These are phyloP conservation scores for Lycium barbarum DNA, from an alignment of 257 asterid genomes.

Conservation along the genomic window DNA sequence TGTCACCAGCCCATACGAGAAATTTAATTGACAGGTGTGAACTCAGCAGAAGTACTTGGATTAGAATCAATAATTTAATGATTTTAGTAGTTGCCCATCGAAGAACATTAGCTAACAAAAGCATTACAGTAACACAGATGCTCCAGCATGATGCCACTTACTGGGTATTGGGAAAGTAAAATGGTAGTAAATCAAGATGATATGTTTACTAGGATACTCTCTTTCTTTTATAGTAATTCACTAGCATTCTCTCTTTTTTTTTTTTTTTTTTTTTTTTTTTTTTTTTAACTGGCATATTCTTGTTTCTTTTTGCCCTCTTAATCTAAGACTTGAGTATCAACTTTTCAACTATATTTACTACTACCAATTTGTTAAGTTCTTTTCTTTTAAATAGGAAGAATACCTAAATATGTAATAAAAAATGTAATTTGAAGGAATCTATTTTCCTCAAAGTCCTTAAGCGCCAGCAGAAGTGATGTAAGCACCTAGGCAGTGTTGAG, in stretches of 20 bases:
- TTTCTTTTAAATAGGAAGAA: not conserved
- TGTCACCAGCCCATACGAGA: slow-evolving; percentile 11
- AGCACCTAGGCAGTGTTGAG: not conserved
- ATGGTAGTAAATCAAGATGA: not conserved
- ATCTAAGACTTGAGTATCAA: not conserved
- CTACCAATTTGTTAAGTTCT: not conserved
- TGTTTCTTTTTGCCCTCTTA: not conserved
- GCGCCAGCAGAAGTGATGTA: not conserved
- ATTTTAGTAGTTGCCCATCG: not conserved
- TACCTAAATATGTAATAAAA: not conserved
- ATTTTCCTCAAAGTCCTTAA: not conserved
- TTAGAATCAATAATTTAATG: not conserved
- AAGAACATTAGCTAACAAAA: not conserved
- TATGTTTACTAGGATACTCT: not conserved
- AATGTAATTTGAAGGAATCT: not conserved
- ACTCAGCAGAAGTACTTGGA: not conserved
- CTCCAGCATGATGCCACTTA: not conserved
- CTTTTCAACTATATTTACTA: not conserved
- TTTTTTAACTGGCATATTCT: no score
- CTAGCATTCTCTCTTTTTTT: no score
- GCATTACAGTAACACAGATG: not conserved
- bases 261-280: no score
- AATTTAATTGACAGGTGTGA: not conserved
- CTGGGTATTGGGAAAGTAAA: not conserved
- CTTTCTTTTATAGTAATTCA: no score